A percentile compares a stretch with the other conserved stretches of the same genome.
phyloP scores from a whole-genome alignment of 305 asterid genomes.

The Andrographis paniculata region DNA sequence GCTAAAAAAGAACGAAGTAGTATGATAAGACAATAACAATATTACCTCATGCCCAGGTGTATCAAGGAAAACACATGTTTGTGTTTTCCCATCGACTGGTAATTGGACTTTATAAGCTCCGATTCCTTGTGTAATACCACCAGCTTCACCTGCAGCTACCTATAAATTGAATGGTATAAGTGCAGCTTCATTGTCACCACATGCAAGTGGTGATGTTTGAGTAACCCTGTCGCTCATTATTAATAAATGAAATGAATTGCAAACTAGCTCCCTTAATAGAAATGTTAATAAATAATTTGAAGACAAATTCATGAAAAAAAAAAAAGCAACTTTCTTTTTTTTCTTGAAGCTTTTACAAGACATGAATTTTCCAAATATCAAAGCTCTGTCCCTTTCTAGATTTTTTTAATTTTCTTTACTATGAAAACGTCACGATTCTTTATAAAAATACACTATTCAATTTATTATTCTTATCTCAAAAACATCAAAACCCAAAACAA shows the following conservation, averaged over 20 bases:
- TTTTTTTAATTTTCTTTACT: too few species aligned
- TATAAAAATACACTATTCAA: too few species aligned
- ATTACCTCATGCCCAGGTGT: constrained; percentile 99
- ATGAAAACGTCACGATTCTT: too few species aligned
- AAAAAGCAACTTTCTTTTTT: too few species aligned
- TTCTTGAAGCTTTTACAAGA: too few species aligned
- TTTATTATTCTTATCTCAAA: too few species aligned
- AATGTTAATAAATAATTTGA: too few species aligned
- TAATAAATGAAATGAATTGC: too few species aligned
- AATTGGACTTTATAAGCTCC: constrained; percentile 96
- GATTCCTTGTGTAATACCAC: constrained; percentile 98
- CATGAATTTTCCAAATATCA: too few species aligned
- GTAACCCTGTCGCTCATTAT: neutral
- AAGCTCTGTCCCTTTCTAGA: too few species aligned
- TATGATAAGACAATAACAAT: constrained; percentile 15
- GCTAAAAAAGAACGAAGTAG: constrained; percentile 5
- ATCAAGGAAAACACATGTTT: constrained; percentile 92
- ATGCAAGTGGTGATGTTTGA: neutral
- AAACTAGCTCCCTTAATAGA: too few species aligned
- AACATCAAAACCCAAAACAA: constrained; percentile 1
- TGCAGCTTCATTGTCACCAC: neutral
- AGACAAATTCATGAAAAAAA: too few species aligned
- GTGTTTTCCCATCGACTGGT: constrained; percentile 75
- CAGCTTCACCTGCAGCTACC: constrained; percentile 99
- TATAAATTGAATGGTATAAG: constrained; percentile 30